Evolutionary conservation across 2,329 filamentous ascomycete genomes (phyloP), one percentile per base, ranked within the genome.

Genomic region (Fusarium sp.): DNA sequence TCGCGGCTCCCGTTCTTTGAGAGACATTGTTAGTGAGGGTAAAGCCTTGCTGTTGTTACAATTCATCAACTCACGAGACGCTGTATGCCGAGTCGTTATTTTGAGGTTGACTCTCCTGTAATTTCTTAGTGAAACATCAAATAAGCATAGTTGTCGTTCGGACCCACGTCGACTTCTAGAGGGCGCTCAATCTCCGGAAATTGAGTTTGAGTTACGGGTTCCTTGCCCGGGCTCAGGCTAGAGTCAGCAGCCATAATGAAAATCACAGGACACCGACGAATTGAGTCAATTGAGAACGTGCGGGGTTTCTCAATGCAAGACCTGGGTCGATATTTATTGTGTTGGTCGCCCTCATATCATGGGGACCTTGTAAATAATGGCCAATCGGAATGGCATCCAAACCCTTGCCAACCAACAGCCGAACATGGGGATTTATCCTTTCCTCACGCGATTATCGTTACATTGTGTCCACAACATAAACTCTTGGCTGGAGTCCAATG

Each of bases 111-210:
- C 31, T n/a, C 5, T 51, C 48, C 48, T 51, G 17, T 2, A 10
- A 15, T 6, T 5, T 11, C 18, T 51, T 15, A 51, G 48, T 24
- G 39, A 24, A 8, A 14, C 24, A 14, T 22, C 15, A 15, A 15
- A 24, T 20, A 17, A 43, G 13, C 6, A 17, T 5, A 7, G 4
- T 6, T 8, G 24, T 17, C 1, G 15, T 24, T 22, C 9, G 7
- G 7, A 51, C 48, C 13, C 17, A 51, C 48, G n/a, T 51, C 48
- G 7, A 22, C 48, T 20, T 51, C 34, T 15, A 51, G 20, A 40
- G 13, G 24, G 6, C 8, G 14, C 2, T 43, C 13, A 43, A 17
- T 28, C 6, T 11, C n/a, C 3, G 36, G 17, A 20, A 24, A 6
- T 22, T 51, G 48, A 20, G 22, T 31, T 31, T 40, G 17, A 10